phyloP scores from a whole-genome alignment of 2,329 filamentous ascomycete species.

The Falciphora oryzae region DNA sequence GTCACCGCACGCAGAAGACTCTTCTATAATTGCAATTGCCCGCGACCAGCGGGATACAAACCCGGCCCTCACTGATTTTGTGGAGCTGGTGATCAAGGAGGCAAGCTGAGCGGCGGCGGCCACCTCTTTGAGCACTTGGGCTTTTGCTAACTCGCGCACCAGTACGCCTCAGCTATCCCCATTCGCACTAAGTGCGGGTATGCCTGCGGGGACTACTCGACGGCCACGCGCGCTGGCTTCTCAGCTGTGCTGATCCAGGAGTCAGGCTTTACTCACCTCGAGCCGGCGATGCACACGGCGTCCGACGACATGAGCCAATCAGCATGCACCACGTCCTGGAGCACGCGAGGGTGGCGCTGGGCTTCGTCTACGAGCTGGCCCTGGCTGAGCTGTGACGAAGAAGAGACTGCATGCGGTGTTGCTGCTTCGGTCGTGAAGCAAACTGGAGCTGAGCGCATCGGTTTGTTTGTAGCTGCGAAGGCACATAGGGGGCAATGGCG shows the following conservation, averaged over 20 bases:
- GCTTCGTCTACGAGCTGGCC: slow-evolving; percentile 41
- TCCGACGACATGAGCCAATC: slow-evolving; percentile 64
- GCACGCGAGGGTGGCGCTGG: slow-evolving; percentile 48
- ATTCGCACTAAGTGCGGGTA: slow-evolving; percentile 43
- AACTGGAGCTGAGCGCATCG: no score
- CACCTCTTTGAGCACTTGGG: slow-evolving; percentile 36
- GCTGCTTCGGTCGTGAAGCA: no score
- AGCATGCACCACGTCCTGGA: slow-evolving; percentile 61
- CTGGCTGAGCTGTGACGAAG: slow-evolving; percentile 22
- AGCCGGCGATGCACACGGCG: slow-evolving; percentile 67
- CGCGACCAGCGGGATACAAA: slow-evolving; percentile 78
- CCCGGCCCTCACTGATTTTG: slow-evolving; percentile 88
- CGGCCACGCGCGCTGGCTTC: slow-evolving; percentile 59
- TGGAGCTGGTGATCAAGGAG: slow-evolving; percentile 43
- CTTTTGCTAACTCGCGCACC: slow-evolving; percentile 66
- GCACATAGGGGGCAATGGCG: no score
- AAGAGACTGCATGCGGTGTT: no score
- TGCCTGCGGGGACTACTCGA: slow-evolving; percentile 61
- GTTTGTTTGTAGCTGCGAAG: no score
- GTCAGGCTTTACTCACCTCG: slow-evolving; percentile 50
- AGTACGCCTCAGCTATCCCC: slow-evolving; percentile 43
- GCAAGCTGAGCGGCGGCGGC: no score
- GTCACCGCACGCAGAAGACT: not conserved
- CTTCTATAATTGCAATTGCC: slow-evolving; percentile 33
- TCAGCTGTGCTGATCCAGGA: slow-evolving; percentile 61